phyloP scores from a whole-genome alignment of 805 yeast species.

The Kazachstania psychrophila region DNA sequence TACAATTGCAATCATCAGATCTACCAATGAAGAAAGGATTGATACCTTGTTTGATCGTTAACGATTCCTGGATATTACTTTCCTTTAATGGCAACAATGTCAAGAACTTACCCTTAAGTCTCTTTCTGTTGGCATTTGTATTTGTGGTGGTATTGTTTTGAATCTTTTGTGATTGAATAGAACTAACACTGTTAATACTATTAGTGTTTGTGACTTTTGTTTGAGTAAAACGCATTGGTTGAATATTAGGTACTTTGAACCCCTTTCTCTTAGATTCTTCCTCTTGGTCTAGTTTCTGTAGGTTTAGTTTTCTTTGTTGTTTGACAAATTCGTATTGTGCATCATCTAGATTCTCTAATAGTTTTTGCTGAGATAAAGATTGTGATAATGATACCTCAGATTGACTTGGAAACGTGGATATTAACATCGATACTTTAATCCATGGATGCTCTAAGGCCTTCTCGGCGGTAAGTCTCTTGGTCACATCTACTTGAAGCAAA shows the following conservation, averaged over 20 bases:
- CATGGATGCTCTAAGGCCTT: slow-evolving; percentile 76
- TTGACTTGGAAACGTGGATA: too few species aligned
- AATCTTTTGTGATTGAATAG: slow-evolving; percentile 5
- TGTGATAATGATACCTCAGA: slow-evolving; percentile 50
- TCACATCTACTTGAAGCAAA: slow-evolving; percentile 70
- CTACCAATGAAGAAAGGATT: slow-evolving; percentile 71
- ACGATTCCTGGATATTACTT: slow-evolving; percentile 38
- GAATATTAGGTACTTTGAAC: slow-evolving; percentile 23
- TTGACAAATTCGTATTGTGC: slow-evolving; percentile 23
- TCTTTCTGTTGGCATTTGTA: slow-evolving; percentile 10
- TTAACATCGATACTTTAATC: slow-evolving; percentile 36
- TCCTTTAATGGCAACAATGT: slow-evolving; percentile 44
- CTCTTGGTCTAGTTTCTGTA: slow-evolving; percentile 11
- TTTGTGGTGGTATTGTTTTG: slow-evolving; percentile 4
- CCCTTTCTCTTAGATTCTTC: slow-evolving; percentile 12
- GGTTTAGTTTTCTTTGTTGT: slow-evolving; percentile 13
- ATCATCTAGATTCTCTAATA: slow-evolving; percentile 32
- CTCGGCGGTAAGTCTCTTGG: slow-evolving; percentile 59
- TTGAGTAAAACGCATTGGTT: slow-evolving; percentile 25
- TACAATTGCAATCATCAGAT: slow-evolving; percentile 48
- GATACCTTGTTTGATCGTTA: slow-evolving; percentile 57
- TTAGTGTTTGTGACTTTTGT: slow-evolving; percentile 12
- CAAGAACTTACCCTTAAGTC: slow-evolving; percentile 47
- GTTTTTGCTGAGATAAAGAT: slow-evolving; percentile 57
- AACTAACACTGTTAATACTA: too few species aligned